Conservation (phyloP, 441 rosid genomes). For the Bocquillonia castaneifolia region DNA sequence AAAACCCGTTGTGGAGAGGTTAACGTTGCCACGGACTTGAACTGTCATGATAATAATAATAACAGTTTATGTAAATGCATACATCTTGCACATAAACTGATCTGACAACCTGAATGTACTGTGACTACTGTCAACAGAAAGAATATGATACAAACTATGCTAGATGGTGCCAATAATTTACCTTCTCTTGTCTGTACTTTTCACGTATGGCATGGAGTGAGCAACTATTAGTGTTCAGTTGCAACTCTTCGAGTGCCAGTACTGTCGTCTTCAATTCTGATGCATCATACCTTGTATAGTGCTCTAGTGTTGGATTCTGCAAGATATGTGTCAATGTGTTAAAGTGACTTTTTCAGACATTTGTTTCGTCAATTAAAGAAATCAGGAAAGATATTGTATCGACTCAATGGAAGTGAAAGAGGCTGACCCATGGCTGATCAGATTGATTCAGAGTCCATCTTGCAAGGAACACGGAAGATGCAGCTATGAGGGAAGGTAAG, state of each 20-base stretch:
- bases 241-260: slow-evolving; percentile 72
- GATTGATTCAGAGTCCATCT: slow-evolving; percentile 71
- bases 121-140: neutral
- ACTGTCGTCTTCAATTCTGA: slow-evolving; percentile 56
- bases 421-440: slow-evolving; percentile 68
- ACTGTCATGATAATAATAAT: slow-evolving; percentile 41
- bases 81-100: neutral
- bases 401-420: neutral
- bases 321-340: slow-evolving; percentile 13
- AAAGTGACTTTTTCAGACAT: slow-evolving; percentile 20
- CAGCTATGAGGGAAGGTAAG: slow-evolving; percentile 70
- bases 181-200: slow-evolving; percentile 75
- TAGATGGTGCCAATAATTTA: slow-evolving; percentile 18
- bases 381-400: neutral
- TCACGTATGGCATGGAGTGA: slow-evolving; percentile 58
- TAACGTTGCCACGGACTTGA: slow-evolving; percentile 66
- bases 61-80: slow-evolving; percentile 14
- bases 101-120: neutral
- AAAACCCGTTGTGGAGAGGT: slow-evolving; percentile 44
- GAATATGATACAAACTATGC: neutral
- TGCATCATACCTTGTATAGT: slow-evolving; percentile 61
- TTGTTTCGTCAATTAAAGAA: neutral
- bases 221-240: slow-evolving; percentile 55
- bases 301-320: slow-evolving; percentile 82
- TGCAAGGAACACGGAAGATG: slow-evolving; percentile 77